Conservation (phyloP, 306 rosid species). For the Gastrolobium bilobum region DNA sequence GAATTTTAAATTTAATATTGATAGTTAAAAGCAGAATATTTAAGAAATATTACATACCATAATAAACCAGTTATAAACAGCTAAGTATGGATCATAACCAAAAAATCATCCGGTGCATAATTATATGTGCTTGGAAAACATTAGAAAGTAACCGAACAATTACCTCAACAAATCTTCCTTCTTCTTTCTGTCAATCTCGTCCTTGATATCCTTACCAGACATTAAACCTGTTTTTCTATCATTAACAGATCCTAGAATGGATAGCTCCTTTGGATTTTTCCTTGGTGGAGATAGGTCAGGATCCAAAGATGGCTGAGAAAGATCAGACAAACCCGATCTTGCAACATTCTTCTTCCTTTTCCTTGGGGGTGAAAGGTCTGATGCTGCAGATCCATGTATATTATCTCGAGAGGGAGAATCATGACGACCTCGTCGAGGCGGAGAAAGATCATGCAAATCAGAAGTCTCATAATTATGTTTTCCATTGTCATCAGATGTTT, state of each 20-base stretch:
- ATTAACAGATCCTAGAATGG: slow-evolving; percentile 53
- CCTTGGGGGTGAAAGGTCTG: slow-evolving; percentile 81
- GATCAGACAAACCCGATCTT: slow-evolving; percentile 44
- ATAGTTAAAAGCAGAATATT: slow-evolving; percentile 1
- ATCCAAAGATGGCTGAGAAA: slow-evolving; percentile 49
- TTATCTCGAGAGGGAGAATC: slow-evolving; percentile 54
- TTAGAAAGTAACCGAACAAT: slow-evolving; percentile 35
- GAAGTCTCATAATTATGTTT: slow-evolving; percentile 40
- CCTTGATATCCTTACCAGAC: slow-evolving; percentile 78
- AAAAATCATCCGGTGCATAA: neutral
- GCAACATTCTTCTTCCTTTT: slow-evolving; percentile 57
- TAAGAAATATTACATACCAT: slow-evolving; percentile 4
- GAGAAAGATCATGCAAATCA: slow-evolving; percentile 62
- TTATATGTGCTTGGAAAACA: slow-evolving; percentile 14
- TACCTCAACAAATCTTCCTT: slow-evolving; percentile 75
- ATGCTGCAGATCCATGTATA: slow-evolving; percentile 45
- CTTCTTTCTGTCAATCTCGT: slow-evolving; percentile 77
- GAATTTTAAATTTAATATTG: neutral
- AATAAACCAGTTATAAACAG: slow-evolving; percentile 20
- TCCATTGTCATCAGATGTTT: slow-evolving; percentile 30
- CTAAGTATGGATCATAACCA: slow-evolving; percentile 1
- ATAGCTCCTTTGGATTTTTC: slow-evolving; percentile 57
- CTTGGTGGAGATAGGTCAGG: slow-evolving; percentile 78
- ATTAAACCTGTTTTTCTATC: slow-evolving; percentile 75
- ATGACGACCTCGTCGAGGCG: slow-evolving; percentile 56